Conservation (phyloP, 2,329 filamentous ascomycete species). For the Paradendryphiella salina region DNA sequence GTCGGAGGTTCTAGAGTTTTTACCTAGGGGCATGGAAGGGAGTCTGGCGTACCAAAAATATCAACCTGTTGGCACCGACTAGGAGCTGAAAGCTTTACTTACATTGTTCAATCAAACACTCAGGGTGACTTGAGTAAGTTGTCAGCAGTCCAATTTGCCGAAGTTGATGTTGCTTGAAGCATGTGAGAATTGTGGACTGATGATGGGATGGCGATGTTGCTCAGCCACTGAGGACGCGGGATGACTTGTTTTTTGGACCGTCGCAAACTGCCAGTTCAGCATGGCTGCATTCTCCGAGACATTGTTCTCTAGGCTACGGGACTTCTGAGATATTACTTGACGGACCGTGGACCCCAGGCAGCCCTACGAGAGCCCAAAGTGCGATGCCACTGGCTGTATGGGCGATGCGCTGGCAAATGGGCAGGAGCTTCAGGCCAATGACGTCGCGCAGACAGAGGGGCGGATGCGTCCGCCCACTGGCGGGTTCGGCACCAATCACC, state of each 20-base stretch:
- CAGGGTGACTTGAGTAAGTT: neutral
- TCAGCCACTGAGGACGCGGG: constrained; percentile 3
- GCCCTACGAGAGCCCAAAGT: constrained; percentile 14
- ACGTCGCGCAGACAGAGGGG: constrained; percentile 5
- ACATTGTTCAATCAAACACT: constrained; percentile 3
- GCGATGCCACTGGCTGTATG: constrained; percentile 15
- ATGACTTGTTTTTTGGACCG: neutral
- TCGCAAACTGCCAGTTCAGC: constrained; percentile 26
- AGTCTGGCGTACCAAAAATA: constrained; percentile 22
- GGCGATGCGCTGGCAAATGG: constrained; percentile 39
- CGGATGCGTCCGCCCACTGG: constrained; percentile 21
- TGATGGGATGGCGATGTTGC: constrained; percentile 1
- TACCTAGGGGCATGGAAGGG: constrained; percentile 11
- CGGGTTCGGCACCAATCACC: constrained; percentile 16
- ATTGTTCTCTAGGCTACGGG: neutral
- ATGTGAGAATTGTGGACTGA: neutral
- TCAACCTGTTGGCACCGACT: neutral
- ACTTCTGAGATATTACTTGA: constrained; percentile 18
- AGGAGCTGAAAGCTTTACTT: constrained; percentile 3
- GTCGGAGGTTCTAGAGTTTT: constrained; percentile 28
- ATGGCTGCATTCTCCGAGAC: constrained; percentile 2
- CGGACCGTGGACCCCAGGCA: constrained; percentile 10
- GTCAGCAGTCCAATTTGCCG: neutral
- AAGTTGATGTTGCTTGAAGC: neutral
- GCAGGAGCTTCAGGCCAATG: constrained; percentile 17